Percentiles rank a stretch among this genome's conserved stretches.
These are phyloP conservation scores for Corchorus capsularis DNA, from an alignment of 345 rosid genomes.

Conservation along the genomic window DNA sequence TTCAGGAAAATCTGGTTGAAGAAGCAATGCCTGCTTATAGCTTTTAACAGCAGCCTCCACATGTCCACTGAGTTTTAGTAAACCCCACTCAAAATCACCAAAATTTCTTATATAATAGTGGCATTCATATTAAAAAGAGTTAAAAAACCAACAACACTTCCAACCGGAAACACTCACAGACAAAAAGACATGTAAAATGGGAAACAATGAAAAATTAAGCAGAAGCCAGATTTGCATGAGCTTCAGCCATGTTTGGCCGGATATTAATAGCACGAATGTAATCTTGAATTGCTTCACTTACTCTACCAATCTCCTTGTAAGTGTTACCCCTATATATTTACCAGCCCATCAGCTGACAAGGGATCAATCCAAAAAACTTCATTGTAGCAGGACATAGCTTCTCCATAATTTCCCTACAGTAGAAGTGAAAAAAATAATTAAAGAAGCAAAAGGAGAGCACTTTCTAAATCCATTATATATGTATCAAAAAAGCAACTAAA, in stretches of 20 bases:
- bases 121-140: too few relatives aligned
- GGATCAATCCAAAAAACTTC: slow-evolving; percentile 99
- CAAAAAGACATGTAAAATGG: neutral
- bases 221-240: slow-evolving; percentile 99
- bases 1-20: slow-evolving; percentile 95
- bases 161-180: neutral
- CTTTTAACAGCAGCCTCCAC: slow-evolving; percentile 94
- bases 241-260: slow-evolving; percentile 97
- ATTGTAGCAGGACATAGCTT: slow-evolving; percentile 96
- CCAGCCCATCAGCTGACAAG: slow-evolving; percentile 94
- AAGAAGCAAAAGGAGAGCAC: neutral
- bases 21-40: slow-evolving; percentile 80
- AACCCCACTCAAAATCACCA: neutral
- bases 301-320: slow-evolving; percentile 94
- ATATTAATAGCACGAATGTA: slow-evolving; percentile 76
- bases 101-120: too few relatives aligned
- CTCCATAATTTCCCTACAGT: slow-evolving; percentile 79
- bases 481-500: neutral
- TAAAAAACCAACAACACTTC: too few relatives aligned
- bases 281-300: slow-evolving; percentile 94
- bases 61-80: slow-evolving; percentile 58
- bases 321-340: slow-evolving; percentile 98
- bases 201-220: slow-evolving; percentile 44
- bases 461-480: neutral
- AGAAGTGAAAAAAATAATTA: slow-evolving; percentile 24